Evolutionary conservation across 352 stramenopile species (phyloP).

Genomic region (Phytophthora capsici): DNA sequence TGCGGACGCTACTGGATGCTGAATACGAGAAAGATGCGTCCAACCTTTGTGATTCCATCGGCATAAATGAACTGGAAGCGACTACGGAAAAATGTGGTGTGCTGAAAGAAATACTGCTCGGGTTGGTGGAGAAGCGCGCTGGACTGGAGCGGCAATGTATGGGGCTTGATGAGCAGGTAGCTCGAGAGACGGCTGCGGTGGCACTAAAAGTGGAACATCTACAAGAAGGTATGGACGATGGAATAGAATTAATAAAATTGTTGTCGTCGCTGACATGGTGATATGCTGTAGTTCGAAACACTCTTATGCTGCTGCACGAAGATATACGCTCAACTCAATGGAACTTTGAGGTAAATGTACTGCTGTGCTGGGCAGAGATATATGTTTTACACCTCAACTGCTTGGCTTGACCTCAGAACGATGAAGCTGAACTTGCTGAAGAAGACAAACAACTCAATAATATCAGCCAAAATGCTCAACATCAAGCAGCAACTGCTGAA

Average conservation of each 20-base stretch:
- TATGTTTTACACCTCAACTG: background rate
- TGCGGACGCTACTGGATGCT: constrained; percentile 19
- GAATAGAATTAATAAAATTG: background rate
- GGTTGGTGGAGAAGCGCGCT: constrained; percentile 30
- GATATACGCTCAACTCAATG: constrained; percentile 38
- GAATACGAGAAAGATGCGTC: constrained; percentile 9
- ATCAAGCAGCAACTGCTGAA: constrained; percentile 16
- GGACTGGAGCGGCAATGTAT: constrained; percentile 34
- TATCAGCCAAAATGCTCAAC: constrained; percentile 28
- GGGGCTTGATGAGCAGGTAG: constrained; percentile 33
- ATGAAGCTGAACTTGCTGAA: constrained; percentile 26
- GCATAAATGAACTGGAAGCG: constrained; percentile 31
- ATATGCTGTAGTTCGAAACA: constrained; percentile 23
- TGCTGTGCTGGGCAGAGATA: background rate
- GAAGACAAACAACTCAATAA: constrained; percentile 28
- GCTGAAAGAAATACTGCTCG: constrained; percentile 33
- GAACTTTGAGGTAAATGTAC: constrained; percentile 33
- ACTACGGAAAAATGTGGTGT: constrained; percentile 38
- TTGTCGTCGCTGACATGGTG: constrained; percentile 6
- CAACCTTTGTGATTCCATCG: constrained; percentile 16
- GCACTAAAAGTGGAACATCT: constrained; percentile 23
- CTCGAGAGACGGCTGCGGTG: constrained; percentile 2
- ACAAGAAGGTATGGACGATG: constrained; percentile 30
- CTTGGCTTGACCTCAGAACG: constrained; percentile 9
- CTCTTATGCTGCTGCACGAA: constrained; percentile 29